phyloP scores from a whole-genome alignment of 805 yeast genomes.

The Kazachstania kunashirensis region DNA sequence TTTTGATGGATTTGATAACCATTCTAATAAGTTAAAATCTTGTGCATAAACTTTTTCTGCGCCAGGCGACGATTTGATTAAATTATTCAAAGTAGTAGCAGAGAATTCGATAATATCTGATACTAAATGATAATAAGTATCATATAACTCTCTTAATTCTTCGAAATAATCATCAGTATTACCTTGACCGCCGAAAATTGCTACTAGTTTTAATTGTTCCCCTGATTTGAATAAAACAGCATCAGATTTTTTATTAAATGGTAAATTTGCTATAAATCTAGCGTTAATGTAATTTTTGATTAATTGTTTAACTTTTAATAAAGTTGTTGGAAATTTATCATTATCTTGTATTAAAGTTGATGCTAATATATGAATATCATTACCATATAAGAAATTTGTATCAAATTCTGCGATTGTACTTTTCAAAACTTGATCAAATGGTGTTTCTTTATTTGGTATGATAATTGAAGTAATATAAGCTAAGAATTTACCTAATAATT shows the following conservation, averaged over 20 bases:
- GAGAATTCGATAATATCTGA: constrained; percentile 61
- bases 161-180: constrained; percentile 95
- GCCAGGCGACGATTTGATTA: constrained; percentile 63
- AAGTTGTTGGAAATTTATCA: constrained; percentile 49
- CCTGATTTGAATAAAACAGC: constrained; percentile 59
- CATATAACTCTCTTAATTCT: constrained; percentile 80
- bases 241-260: constrained; percentile 39
- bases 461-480: constrained; percentile 54
- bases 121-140: constrained; percentile 65
- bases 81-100: constrained; percentile 55
- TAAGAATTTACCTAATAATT: constrained; percentile 72
- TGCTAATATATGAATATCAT: constrained; percentile 85
- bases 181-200: constrained; percentile 98
- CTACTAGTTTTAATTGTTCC: constrained; percentile 54
- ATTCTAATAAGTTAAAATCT: constrained; percentile 78
- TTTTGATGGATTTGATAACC: constrained; percentile 78
- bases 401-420: constrained; percentile 77
- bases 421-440: constrained; percentile 59
- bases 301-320: constrained; percentile 59
- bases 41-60: constrained; percentile 85
- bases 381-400: constrained; percentile 59
- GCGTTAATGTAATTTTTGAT: constrained; percentile 71
- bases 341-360: constrained; percentile 49
- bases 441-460: constrained; percentile 34
- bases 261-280: constrained; percentile 39